These are phyloP conservation scores for Coemansia guatemalensis DNA, from an alignment of 192 early-diverging fungal genomes.

Conservation along the genomic window DNA sequence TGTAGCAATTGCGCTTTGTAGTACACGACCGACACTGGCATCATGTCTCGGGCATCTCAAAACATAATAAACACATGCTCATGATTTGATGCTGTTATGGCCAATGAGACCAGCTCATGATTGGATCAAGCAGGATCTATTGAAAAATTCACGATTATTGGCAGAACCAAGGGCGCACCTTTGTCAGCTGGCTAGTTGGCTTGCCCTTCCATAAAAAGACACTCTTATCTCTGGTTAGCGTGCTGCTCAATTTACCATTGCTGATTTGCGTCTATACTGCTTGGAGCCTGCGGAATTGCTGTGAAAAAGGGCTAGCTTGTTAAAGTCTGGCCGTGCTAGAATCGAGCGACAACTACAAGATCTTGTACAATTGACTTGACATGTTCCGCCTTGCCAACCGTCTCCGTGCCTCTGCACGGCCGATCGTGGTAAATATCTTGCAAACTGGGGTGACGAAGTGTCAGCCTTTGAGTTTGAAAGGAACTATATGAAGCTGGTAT, in stretches of 20 bases:
- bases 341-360: not conserved
- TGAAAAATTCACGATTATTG: slow-evolving; percentile 1
- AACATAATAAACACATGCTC: not conserved
- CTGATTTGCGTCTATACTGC: not conserved
- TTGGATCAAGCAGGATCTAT: not conserved
- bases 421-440: slow-evolving; percentile 39
- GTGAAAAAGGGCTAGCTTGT: not conserved
- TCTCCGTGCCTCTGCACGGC: slow-evolving; percentile 18
- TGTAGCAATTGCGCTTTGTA: not conserved
- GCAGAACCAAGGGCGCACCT: not conserved
- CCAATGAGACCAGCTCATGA: not conserved
- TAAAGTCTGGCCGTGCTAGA: not conserved
- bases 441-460: not conserved
- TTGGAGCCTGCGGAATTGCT: not conserved
- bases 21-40: not conserved
- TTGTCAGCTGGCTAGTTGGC: not conserved
- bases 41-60: not conserved
- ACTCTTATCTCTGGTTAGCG: not conserved
- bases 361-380: not conserved
- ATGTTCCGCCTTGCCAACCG: slow-evolving; percentile 44
- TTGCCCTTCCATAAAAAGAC: too few species aligned
- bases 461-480: not conserved
- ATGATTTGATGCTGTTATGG: not conserved
- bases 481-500: not conserved
- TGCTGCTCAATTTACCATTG: slow-evolving; percentile 9